Base-by-base conservation (phyloP, 306 rosid species). In the Begonia masoniana region DNA sequence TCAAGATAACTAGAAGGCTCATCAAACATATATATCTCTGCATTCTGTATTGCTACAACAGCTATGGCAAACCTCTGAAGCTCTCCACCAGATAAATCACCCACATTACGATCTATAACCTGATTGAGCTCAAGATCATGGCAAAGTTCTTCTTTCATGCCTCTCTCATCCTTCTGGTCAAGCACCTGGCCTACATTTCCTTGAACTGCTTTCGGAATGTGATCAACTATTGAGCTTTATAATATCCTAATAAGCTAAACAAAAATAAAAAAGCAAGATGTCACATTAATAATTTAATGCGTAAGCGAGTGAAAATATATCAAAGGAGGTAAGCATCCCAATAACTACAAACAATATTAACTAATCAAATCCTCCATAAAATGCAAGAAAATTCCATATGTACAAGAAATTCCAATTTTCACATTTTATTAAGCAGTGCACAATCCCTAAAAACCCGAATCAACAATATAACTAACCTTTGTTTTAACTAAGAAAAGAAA, bases 11-110 rank as follows among this genome's bases (percentile, higher is more conserved):
- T 92, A 45, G 96, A 92, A 41, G 99, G 99, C 63, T 92, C 96
- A 16, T 92, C 99, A 57, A 92, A 92, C 96, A 92, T 92, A 60
- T 86, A 92, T 59, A 92, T 92, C 74, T 86, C 99, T 24, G 99
- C 99, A 68, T 72, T 77, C 73, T 92, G 99, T 64, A 86, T 78
- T 61, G 95, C 94, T 68, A 92, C 95, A 43, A 81, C 95, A 1
- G 96, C 99, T 81, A 92, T 92, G 48, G 99, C 99, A 75, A 92
- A 92, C 60, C 96, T 74, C 77, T 92, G 96, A 73, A 92, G 99
- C 68, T 92, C 99, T 58, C 99, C 99, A 63, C 96, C 99, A 1
- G 99, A 86, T 55, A 92, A 81, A 71, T 92, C 96, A 51, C 88
- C 99, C 15, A 92, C 96, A 68, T 82, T 92, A 55, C 95, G 93